These are phyloP conservation scores for Malus sylvestris DNA, from an alignment of 306 rosid genomes.

Conservation along the genomic window DNA sequence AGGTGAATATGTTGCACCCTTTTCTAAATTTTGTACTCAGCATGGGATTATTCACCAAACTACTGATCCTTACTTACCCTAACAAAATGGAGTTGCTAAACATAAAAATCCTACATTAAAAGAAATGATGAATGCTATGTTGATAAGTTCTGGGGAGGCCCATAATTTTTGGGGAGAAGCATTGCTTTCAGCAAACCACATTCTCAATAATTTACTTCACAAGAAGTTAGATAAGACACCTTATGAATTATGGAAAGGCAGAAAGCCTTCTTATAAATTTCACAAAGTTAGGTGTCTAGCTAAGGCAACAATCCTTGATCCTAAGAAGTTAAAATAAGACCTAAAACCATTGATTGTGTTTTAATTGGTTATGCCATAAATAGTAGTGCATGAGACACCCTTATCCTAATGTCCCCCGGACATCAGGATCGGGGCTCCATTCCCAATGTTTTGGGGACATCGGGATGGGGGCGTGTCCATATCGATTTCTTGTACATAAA, in stretches of 20 bases:
- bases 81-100: neutral
- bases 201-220: neutral
- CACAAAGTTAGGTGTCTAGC: neutral
- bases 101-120: neutral
- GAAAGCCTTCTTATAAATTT: neutral
- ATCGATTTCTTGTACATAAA: neutral
- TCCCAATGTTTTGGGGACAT: too few relatives aligned
- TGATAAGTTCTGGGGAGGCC: neutral
- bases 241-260: neutral
- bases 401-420: too few relatives aligned
- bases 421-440: too few relatives aligned
- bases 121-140: neutral
- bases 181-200: neutral
- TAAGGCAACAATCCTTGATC: neutral
- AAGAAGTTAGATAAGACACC: neutral
- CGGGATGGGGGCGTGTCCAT: neutral
- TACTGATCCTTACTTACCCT: neutral
- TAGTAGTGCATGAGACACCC: neutral
- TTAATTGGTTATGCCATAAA: neutral
- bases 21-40: neutral
- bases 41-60: neutral
- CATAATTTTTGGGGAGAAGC: neutral
- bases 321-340: neutral
- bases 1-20: neutral
- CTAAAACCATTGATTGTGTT: neutral